These are phyloP conservation scores for Lentinula edodes DNA, from an alignment of 768 basidiomycete genomes.

Conservation along the genomic window DNA sequence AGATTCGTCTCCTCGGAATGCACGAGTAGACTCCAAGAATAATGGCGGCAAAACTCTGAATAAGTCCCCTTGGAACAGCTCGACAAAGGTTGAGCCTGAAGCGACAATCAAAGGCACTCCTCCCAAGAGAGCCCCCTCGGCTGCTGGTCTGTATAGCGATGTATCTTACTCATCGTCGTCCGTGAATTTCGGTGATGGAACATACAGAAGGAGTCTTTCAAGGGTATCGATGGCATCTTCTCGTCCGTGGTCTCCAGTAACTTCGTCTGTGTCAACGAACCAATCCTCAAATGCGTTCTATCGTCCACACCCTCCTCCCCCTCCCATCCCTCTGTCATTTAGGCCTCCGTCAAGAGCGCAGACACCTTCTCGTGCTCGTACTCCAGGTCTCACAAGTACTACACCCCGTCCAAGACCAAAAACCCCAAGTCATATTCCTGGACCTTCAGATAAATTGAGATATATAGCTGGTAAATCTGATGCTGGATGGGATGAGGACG, in stretches of 20 bases:
- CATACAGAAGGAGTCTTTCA: constrained; percentile 62
- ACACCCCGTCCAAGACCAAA: constrained; percentile 68
- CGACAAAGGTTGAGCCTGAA: constrained; percentile 63
- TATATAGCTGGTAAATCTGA: constrained; percentile 45
- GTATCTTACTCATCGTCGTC: constrained; percentile 27
- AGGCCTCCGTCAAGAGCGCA: constrained; percentile 30
- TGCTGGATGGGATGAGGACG: constrained; percentile 40
- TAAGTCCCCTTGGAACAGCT: constrained; percentile 62
- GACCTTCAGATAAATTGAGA: constrained; percentile 45
- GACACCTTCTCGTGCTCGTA: constrained; percentile 43
- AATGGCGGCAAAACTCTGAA: constrained; percentile 10
- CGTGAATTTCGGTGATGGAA: constrained; percentile 36
- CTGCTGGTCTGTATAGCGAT: constrained; percentile 34
- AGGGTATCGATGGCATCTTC: constrained; percentile 74
- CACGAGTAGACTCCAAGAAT: constrained; percentile 39
- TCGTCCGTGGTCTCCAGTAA: constrained; percentile 75
- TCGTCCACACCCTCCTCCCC: constrained; percentile 18
- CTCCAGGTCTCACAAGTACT: constrained; percentile 24
- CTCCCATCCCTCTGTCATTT: constrained; percentile 31
- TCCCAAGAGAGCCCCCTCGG: constrained; percentile 46
- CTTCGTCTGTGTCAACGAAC: constrained; percentile 66
- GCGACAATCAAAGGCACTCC: constrained; percentile 45
- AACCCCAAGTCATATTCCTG: constrained; percentile 78
- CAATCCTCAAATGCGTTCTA: constrained; percentile 35
- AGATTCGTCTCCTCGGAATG: constrained; percentile 51